These are phyloP conservation scores for Cenchrus americanus DNA, from an alignment of 176 grass and related monocot species.

Conservation along the genomic window DNA sequence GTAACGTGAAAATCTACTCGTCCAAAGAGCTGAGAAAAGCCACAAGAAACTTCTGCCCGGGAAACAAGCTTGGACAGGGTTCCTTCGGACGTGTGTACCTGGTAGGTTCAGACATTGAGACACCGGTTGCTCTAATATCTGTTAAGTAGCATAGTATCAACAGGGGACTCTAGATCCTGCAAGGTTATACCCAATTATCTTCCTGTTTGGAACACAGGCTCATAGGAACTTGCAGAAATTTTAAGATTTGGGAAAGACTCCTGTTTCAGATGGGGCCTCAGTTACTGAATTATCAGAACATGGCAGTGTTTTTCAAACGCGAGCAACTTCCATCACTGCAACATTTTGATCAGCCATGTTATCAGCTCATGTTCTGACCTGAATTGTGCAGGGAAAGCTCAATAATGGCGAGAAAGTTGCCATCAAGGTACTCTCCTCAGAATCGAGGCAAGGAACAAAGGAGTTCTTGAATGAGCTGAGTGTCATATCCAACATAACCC, in stretches of 20 bases:
- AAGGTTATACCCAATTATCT: background rate
- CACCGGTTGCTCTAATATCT: background rate
- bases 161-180: background rate
- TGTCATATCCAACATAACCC: slow-evolving; percentile 69
- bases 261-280: background rate
- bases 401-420: slow-evolving; percentile 70
- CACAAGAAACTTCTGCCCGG: slow-evolving; percentile 61
- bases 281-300: background rate
- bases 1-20: slow-evolving; percentile 76
- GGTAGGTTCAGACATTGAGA: slow-evolving; percentile 41
- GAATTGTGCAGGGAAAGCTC: slow-evolving; percentile 70
- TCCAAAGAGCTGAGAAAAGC: slow-evolving; percentile 75
- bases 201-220: background rate
- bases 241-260: background rate
- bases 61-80: slow-evolving; percentile 83
- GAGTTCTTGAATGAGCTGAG: slow-evolving; percentile 88
- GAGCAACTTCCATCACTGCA: slow-evolving; percentile 5
- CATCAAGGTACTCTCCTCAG: slow-evolving; percentile 84
- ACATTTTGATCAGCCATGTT: background rate
- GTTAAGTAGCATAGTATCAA: background rate
- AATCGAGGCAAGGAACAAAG: slow-evolving; percentile 70
- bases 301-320: background rate
- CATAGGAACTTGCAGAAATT: background rate
- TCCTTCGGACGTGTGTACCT: slow-evolving; percentile 85
- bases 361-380: slow-evolving; percentile 18